Evolutionary conservation across 306 rosid genomes (phyloP), one percentile per base, ranked within the genome.

Genomic region (Ormosia semicastrata): DNA sequence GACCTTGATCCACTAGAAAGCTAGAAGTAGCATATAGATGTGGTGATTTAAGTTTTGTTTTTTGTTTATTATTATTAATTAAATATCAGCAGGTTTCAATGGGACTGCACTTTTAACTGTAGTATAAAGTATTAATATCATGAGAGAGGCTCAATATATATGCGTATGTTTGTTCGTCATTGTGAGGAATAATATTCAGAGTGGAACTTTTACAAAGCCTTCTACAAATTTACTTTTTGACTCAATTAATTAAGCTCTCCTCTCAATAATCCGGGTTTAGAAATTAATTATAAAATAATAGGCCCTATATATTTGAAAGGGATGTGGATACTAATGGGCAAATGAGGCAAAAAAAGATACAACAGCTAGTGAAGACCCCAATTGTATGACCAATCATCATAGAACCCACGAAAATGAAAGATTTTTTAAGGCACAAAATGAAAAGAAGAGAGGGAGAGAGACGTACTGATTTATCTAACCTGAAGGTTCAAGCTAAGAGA

Each of bases 1-100:
- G 82, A 56, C 49, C 47, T 67, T 78, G 82, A 78, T 78, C 82
- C 82, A 40, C 57, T 50, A 15, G 53, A 6, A 30, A n/a, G 15
- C 8, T 18, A 17, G 10, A 63, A 64, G 4, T 33, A 13, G 15
- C 39, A 11, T 39, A 56, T 39, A 56, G 15, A 9, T 30, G 5
- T 30, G 18, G 11, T 14, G 12, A 33, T 59, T 41, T 30, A 32
- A n/a, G 46, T 58, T 39, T 39, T 24, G 33, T 57, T 7, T 57
- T 57, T 24, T 24, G 24, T 24, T 24, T 24, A 24, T 24, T 24
- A 24, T 24, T 24, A 24, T 24, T 24, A 24, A 24, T 24, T 24
- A 24, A 24, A 24, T 41, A 24, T 41, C 54, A n/a, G 36, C 53
- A 40, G 50, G 34, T 66, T 66, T 66, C 71, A 66, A 17, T 40